Base-by-base conservation (phyloP, 2,329 filamentous ascomycete species). In the Thelonectria blattea region DNA sequence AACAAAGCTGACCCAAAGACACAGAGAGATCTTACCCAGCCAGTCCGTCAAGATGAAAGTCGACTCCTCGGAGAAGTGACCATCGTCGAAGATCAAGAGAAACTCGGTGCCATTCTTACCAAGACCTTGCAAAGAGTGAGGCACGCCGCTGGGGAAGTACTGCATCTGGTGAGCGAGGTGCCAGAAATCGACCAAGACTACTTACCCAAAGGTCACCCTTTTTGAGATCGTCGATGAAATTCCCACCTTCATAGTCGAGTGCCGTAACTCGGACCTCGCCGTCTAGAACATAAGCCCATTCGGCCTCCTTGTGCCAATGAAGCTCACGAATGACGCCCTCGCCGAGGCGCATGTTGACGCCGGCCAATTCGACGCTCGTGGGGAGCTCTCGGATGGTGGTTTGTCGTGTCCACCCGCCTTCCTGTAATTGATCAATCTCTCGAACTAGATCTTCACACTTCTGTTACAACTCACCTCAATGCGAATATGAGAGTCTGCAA, bases 291-390 rank as follows among this genome's bases (percentile, higher is more conserved):
- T 90, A 92, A 0, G 88, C 88, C 90, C 90, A 92, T 71, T 93
- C 90, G 39, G 88, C 89, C 73, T 91, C 88, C 68, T 90, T 91
- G 79, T 93, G 90, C 90, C 90, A 93, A 72, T 93, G 90, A 9
- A 93, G 80, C 73, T 93, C 90, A 27, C 90, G 88, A 67, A 91
- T 91, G 32, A 88, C 90, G 37, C 89, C 89, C 64, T 85, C 78
- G 41, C 88, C 89, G 3, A 93, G 84, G 11, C 90, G 85, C 90
- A 93, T 93, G 73, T 93, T 91, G 56, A 92, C 90, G 42, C 88
- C 87, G 2, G 90, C 90, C 46, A 93, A 82, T 71, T 92, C 88
- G n/a, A 85, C 81, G 66, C 86, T 89, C 8, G 83, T 83, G 32
- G 84, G 81, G 3, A 91, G 80, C 74, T 90, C 87, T 32, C 86